These are phyloP conservation scores for Saccharomycopsis synnaedendra DNA, from an alignment of 805 yeast species.

Conservation along the genomic window DNA sequence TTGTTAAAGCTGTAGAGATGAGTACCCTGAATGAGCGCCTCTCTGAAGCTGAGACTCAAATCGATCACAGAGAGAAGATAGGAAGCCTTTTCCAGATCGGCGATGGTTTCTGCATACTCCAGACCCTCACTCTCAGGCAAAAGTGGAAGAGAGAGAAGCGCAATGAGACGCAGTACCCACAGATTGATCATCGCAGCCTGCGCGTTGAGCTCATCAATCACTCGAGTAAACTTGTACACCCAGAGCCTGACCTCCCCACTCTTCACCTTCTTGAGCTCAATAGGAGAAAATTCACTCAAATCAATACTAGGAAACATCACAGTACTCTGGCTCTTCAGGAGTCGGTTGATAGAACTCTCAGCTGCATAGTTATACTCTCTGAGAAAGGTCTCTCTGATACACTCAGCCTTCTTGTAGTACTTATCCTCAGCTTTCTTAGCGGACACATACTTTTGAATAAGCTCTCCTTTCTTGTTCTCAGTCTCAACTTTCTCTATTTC, in stretches of 20 bases:
- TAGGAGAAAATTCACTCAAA: neutral
- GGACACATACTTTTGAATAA: conserved; percentile 17
- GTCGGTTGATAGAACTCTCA: neutral
- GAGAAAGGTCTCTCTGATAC: conserved; percentile 40
- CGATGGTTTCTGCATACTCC: conserved; percentile 67
- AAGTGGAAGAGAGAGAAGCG: conserved; percentile 37
- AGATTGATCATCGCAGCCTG: conserved; percentile 42
- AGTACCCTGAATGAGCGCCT: conserved; percentile 23
- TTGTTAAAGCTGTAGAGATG: too few species aligned
- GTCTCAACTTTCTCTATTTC: conserved; percentile 20
- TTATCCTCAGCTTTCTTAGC: conserved; percentile 36
- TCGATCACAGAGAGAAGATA: conserved; percentile 46
- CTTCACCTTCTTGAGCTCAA: neutral
- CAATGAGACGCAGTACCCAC: conserved; percentile 36
- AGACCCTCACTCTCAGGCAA: conserved; percentile 38
- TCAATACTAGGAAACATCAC: neutral
- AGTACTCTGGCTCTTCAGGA: neutral
- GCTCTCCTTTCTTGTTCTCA: neutral
- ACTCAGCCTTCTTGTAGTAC: conserved; percentile 52
- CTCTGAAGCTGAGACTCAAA: conserved; percentile 34
- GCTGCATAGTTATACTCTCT: conserved; percentile 31
- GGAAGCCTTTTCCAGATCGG: conserved; percentile 62
- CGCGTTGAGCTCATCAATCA: conserved; percentile 29
- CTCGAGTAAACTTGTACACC: conserved; percentile 13
- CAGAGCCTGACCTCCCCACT: conserved; percentile 13